Evolutionary conservation across 495 filamentous ascomycete species (phyloP), one percentile per base, ranked within the genome.

Genomic region (Podospora bellae-mahoneyi): DNA sequence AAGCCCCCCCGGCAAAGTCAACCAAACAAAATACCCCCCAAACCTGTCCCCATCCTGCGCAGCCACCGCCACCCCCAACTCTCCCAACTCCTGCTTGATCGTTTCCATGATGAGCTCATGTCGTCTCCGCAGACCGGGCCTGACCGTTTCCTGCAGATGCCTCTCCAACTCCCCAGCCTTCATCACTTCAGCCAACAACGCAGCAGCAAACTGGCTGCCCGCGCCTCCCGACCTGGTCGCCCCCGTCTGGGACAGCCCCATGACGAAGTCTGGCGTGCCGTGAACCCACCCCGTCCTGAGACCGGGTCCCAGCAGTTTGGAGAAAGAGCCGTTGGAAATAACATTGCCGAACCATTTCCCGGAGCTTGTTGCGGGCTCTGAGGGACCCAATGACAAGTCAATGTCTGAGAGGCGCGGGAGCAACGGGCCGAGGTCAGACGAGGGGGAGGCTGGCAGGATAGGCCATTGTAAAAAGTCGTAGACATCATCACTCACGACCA

Each of bases 21-120:
- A 72, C 92, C 92, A 97, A 44, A 93, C 78, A 74, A 95, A 96
- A 76, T 92, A 96, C 0, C 93, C 93, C 0, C 92, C 92, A 64
- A 81, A 82, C 16, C 84, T 64, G 2, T 76, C 73, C 19, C 70
- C 66, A 4, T 68, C 68, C 2, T 59, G 54, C 5, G 72, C 66
- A 18, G 72, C 76, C n/a, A 80, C 65, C 2, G 70, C 76, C 6
- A 89, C 85, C 5, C 90, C 91, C 0, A 90, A 78, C 2, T 23
- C 61, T 0, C 83, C 68, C 13, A 95, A 80, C 57, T 89, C 71
- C 59, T 79, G 70, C 15, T 82, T 65, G 30, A 94, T 84, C 2
- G 88, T 84, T 1, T 66, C 64, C 57, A 87, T 75, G 68, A 93
- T 77, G 19, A 72, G 68, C 27, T 75, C 74, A 68, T 89, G 89